Percentiles rank a stretch among this genome's conserved stretches.
phyloP scores from a whole-genome alignment of 192 early-diverging fungal genomes.

The Cetraspora pellucida region DNA sequence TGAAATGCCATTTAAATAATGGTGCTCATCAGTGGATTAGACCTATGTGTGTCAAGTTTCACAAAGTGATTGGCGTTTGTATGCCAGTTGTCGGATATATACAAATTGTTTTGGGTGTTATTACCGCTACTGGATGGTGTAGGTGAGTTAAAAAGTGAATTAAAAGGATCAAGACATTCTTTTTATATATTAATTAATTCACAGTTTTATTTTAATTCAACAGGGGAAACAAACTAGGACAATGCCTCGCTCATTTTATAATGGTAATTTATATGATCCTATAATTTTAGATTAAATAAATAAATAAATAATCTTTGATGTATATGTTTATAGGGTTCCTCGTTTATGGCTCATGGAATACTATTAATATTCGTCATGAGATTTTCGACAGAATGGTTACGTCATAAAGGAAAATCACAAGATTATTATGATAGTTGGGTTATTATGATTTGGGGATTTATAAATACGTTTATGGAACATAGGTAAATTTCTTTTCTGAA shows the following conservation, averaged over 20 bases:
- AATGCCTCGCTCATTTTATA: conserved; percentile 72
- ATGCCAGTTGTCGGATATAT: conserved; percentile 62
- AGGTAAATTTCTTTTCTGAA: conserved; percentile 45
- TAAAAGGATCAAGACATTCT: too few species aligned
- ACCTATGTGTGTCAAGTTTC: conserved; percentile 51
- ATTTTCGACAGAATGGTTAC: conserved; percentile 62
- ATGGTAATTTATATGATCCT: conserved; percentile 44
- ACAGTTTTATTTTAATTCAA: neutral
- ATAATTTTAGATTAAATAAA: too few species aligned
- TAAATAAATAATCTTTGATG: too few species aligned
- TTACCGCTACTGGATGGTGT: conserved; percentile 65
- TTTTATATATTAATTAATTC: neutral
- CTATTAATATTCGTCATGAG: conserved; percentile 58
- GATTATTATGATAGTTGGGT: conserved; percentile 71
- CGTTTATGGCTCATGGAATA: conserved; percentile 69
- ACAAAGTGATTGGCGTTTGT: conserved; percentile 52
- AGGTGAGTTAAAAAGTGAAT: conserved; percentile 30
- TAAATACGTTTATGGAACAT: conserved; percentile 75
- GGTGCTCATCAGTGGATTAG: conserved; percentile 56
- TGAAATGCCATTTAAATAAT: conserved; percentile 61
- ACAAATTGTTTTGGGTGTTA: conserved; percentile 67
- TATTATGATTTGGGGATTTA: conserved; percentile 67
- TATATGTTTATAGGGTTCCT: conserved; percentile 46
- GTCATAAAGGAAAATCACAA: conserved; percentile 56
- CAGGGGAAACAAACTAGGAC: conserved; percentile 44